A percentile compares a stretch with the other conserved stretches of the same genome.
Conservation (phyloP, 306 rosid species). For the Dalbergia cochinchinensis region DNA sequence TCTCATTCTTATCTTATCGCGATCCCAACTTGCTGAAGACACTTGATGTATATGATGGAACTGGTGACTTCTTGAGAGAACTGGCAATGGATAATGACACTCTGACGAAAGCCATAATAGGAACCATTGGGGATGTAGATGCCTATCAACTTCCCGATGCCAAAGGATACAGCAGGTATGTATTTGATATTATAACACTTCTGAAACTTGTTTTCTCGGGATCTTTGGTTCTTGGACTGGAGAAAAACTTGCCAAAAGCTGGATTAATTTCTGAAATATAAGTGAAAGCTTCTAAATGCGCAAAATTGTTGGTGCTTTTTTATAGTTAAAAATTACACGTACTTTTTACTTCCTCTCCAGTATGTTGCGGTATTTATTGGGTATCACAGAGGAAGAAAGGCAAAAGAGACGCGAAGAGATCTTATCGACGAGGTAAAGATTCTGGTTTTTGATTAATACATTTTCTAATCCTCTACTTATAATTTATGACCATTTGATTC, state of each 20-base stretch:
- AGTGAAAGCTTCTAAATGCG: slow-evolving; percentile 24
- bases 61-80: slow-evolving; percentile 81
- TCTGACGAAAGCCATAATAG: slow-evolving; percentile 89
- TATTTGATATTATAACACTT: slow-evolving; percentile 12
- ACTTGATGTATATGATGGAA: slow-evolving; percentile 90
- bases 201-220: slow-evolving; percentile 30
- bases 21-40: slow-evolving; percentile 98
- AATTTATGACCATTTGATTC: slow-evolving; percentile 12
- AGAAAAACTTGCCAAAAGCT: not conserved
- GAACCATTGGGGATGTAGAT: slow-evolving; percentile 97
- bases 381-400: slow-evolving; percentile 94
- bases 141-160: slow-evolving; percentile 99
- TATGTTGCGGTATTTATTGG: slow-evolving; percentile 84
- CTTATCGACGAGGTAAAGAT: slow-evolving; percentile 79
- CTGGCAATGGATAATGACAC: slow-evolving; percentile 80
- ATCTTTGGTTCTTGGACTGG: not conserved
- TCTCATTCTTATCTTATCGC: slow-evolving; percentile 94
- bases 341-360: slow-evolving; percentile 47
- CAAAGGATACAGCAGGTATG: slow-evolving; percentile 97
- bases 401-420: slow-evolving; percentile 88
- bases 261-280: slow-evolving; percentile 30
- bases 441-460: slow-evolving; percentile 33
- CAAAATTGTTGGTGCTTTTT: slow-evolving; percentile 13
- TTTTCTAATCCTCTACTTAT: slow-evolving; percentile 16
- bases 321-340: slow-evolving; percentile 14